Conservation (phyloP, 805 yeast genomes). For the Pichia deserticola region DNA sequence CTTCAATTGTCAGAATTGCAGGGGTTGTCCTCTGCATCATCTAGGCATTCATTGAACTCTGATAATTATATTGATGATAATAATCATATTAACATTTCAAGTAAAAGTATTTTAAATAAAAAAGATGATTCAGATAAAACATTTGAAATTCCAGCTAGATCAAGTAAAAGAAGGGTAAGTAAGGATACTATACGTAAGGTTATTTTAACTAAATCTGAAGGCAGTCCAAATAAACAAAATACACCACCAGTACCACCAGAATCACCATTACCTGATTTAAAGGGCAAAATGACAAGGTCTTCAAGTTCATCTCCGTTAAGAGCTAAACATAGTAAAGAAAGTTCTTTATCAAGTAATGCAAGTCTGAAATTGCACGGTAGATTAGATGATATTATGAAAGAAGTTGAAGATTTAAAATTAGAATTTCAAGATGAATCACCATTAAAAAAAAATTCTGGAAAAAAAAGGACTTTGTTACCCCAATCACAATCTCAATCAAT, state of each 20-base stretch:
- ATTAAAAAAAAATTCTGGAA: no score
- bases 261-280: constrained; percentile 9
- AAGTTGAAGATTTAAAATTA: constrained; percentile 23
- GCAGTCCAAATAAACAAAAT: constrained; percentile 2
- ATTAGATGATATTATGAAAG: constrained; percentile 27
- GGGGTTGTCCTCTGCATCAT: constrained; percentile 1
- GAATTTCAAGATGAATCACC: constrained; percentile 18
- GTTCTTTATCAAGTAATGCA: neutral
- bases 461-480: neutral
- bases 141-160: neutral
- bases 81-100: neutral
- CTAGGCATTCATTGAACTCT: neutral
- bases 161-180: neutral
- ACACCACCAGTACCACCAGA: constrained; percentile 9
- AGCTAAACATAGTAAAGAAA: neutral
- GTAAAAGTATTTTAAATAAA: no score
- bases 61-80: neutral
- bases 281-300: neutral
- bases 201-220: constrained; percentile 1
- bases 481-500: neutral
- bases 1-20: constrained; percentile 1
- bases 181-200: constrained; percentile 4
- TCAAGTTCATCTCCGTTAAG: neutral
- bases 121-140: neutral
- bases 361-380: constrained; percentile 18